Percentiles rank a stretch among this genome's conserved stretches.
Conservation (phyloP, 1,139 yeast genomes). For the Saccharomyces pastorianus region DNA sequence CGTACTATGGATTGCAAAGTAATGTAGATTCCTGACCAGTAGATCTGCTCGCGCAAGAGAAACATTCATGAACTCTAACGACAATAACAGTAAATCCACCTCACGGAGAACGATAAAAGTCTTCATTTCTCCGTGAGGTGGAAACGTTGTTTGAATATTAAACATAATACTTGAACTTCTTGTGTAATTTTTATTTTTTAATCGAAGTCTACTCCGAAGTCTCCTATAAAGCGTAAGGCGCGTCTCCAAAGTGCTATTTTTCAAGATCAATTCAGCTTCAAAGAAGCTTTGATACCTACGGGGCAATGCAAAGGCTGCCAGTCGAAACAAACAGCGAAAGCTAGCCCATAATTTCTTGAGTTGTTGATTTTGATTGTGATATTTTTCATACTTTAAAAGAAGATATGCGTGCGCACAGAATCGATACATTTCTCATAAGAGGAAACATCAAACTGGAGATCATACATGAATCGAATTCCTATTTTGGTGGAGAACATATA, state of each 20-base stretch:
- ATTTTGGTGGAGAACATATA: slow-evolving; percentile 35
- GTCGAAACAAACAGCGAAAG: not conserved
- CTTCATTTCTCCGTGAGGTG: not conserved
- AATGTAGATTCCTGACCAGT: not conserved
- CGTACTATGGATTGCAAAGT: not conserved
- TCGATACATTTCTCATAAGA: slow-evolving; percentile 24
- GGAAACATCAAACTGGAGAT: slow-evolving; percentile 34
- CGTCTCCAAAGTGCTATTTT: not conserved
- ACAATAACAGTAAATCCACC: not conserved
- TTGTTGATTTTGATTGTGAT: too few relatives aligned
- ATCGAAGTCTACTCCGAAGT: not conserved
- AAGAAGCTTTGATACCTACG: not conserved
- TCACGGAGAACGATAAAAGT: not conserved
- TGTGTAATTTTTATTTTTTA: not conserved
- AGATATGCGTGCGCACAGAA: slow-evolving; percentile 25
- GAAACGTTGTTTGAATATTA: not conserved
- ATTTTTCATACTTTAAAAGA: not conserved
- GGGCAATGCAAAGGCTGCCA: not conserved
- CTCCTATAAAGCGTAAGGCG: not conserved
- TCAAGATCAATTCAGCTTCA: not conserved
- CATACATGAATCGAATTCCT: slow-evolving; percentile 34
- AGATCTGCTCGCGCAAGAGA: not conserved
- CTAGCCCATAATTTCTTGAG: not conserved
- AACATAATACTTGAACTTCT: not conserved
- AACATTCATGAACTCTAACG: not conserved